Evolutionary conservation across 148 eudicot species (phyloP).

Genomic region (Linanthus parryae): DNA sequence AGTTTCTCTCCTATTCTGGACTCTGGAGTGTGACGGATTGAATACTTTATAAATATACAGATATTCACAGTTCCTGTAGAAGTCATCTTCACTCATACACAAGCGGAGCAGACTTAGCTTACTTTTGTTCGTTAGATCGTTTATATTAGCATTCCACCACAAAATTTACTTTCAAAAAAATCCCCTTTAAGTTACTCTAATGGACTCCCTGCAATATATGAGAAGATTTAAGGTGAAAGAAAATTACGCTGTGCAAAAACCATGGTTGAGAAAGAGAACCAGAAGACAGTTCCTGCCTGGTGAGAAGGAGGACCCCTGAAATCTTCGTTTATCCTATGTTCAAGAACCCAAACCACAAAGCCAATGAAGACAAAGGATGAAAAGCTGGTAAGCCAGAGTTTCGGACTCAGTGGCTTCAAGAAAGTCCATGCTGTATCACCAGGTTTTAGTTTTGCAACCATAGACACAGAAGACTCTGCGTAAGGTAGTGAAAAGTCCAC

Average conservation of each 20-base stretch:
- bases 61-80: too few relatives aligned
- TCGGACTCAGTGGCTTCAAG: slow-evolving; percentile 50
- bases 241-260: slow-evolving; percentile 75
- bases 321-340: slow-evolving; percentile 54
- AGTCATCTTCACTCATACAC: too few relatives aligned
- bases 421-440: slow-evolving; percentile 58
- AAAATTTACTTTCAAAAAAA: too few relatives aligned
- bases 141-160: too few relatives aligned
- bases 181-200: too few relatives aligned
- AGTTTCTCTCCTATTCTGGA: background rate
- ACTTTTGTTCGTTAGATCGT: too few relatives aligned
- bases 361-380: slow-evolving; percentile 54
- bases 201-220: too few relatives aligned
- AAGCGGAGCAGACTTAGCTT: too few relatives aligned
- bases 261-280: slow-evolving; percentile 68
- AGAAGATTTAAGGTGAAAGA: background rate
- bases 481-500: slow-evolving; percentile 64
- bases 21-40: too few relatives aligned
- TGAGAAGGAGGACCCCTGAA: slow-evolving; percentile 51
- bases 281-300: slow-evolving; percentile 62
- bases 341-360: slow-evolving; percentile 67
- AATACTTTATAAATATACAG: too few relatives aligned
- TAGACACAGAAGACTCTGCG: slow-evolving; percentile 57
- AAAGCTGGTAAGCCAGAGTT: slow-evolving; percentile 57
- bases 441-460: slow-evolving; percentile 41